Evolutionary conservation across 2,329 filamentous ascomycete species (phyloP).

Genomic region (Cytospora paraplurivora): DNA sequence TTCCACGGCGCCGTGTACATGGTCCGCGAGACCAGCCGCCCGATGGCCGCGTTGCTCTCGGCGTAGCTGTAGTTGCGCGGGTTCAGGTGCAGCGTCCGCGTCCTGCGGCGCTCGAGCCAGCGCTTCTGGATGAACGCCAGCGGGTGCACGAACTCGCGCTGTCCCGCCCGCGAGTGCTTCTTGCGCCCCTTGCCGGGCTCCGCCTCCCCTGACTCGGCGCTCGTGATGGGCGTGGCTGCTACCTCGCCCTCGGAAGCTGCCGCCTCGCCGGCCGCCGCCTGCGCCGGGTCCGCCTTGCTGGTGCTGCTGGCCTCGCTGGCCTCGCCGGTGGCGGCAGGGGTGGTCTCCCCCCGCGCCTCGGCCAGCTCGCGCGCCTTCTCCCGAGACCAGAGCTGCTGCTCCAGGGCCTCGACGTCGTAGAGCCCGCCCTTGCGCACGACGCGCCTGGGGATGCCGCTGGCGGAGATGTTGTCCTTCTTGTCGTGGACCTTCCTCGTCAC

Average conservation of each 20-base stretch:
- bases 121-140: conserved; percentile 27
- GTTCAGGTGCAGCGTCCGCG: conserved; percentile 52
- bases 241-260: conserved; percentile 10
- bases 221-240: conserved; percentile 2
- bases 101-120: conserved; percentile 35
- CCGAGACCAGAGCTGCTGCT: conserved; percentile 27
- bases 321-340: too few relatives aligned
- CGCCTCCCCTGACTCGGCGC: conserved; percentile 9
- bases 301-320: not conserved
- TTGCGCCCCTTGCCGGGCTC: conserved; percentile 2
- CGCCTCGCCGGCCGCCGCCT: conserved; percentile 6
- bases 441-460: conserved; percentile 39
- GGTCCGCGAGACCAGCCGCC: conserved; percentile 53
- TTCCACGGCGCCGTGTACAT: conserved; percentile 53
- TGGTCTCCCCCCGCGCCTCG: conserved; percentile 23
- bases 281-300: conserved; percentile 1
- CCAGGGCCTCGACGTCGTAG: conserved; percentile 17
- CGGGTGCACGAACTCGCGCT: conserved; percentile 20
- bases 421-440: conserved; percentile 37
- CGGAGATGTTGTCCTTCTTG: conserved; percentile 37
- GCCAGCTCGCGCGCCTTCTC: conserved; percentile 29
- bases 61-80: conserved; percentile 58
- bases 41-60: conserved; percentile 63
- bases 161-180: conserved; percentile 20
- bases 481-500: conserved; percentile 41